These are phyloP conservation scores for Fusarium redolens DNA, from an alignment of 2,329 filamentous ascomycete genomes.

Conservation along the genomic window DNA sequence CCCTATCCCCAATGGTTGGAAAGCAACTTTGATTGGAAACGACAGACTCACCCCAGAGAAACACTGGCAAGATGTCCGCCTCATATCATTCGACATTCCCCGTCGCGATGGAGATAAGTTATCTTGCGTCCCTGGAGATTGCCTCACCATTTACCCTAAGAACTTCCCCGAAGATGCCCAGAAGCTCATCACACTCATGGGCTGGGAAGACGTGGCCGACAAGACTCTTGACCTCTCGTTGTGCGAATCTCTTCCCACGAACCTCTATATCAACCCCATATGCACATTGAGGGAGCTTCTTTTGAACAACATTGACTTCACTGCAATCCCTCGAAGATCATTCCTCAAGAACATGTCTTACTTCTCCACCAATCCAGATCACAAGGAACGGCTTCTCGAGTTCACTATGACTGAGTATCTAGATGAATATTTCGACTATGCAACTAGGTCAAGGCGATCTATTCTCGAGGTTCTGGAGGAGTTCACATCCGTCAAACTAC, in stretches of 20 bases:
- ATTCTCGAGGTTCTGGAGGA: conserved; percentile 94
- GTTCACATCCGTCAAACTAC: conserved; percentile 85
- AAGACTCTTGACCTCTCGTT: conserved; percentile 65
- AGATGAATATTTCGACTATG: conserved; percentile 96
- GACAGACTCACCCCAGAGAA: conserved; percentile 75
- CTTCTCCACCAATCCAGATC: conserved; percentile 77
- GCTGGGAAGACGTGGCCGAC: conserved; percentile 81
- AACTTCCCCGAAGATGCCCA: conserved; percentile 88
- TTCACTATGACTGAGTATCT: conserved; percentile 83
- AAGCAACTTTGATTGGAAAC: conserved; percentile 73
- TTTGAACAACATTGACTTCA: conserved; percentile 87
- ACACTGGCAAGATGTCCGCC: conserved; percentile 96
- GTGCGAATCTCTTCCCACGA: conserved; percentile 48
- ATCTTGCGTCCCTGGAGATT: conserved; percentile 76
- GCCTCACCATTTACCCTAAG: conserved; percentile 84
- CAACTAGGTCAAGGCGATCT: conserved; percentile 86
- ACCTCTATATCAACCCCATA: conserved; percentile 53
- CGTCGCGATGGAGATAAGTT: conserved; percentile 33
- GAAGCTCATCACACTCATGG: conserved; percentile 80
- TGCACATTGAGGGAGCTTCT: conserved; percentile 80
- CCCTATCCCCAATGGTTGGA: conserved; percentile 67
- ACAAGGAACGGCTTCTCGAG: conserved; percentile 84
- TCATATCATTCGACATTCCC: conserved; percentile 71
- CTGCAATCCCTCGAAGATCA: conserved; percentile 84
- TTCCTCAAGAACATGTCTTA: conserved; percentile 85